Conservation (phyloP, 2,329 filamentous ascomycete species). For the Nannizziopsis barbatae region DNA sequence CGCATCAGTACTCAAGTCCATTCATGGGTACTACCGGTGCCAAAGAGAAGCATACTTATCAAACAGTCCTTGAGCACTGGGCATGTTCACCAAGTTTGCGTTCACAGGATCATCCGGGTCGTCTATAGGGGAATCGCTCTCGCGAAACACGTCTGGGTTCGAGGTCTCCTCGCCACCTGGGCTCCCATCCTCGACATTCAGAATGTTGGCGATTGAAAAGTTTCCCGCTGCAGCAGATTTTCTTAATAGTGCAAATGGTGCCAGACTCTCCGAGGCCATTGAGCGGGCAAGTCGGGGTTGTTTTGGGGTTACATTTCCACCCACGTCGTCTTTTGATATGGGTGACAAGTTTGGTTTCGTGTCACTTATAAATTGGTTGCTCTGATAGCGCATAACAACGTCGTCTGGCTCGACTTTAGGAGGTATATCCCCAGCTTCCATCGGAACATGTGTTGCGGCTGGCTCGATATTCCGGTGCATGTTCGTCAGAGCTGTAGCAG, state of each 20-base stretch:
- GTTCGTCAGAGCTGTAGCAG: not conserved
- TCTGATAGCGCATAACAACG: not conserved
- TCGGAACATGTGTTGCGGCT: not conserved
- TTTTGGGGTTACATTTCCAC: not conserved
- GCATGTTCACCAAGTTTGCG: conserved; percentile 20
- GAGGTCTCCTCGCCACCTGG: conserved; percentile 5
- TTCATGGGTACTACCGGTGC: not conserved
- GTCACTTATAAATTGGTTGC: not conserved
- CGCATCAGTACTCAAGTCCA: not conserved
- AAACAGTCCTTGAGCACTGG: conserved; percentile 23
- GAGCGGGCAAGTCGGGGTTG: not conserved
- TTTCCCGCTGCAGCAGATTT: conserved; percentile 21
- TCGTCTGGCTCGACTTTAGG: conserved; percentile 3
- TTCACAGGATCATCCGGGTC: conserved; percentile 23
- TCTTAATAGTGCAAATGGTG: conserved; percentile 15
- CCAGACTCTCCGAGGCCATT: conserved; percentile 14
- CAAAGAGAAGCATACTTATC: conserved; percentile 18
- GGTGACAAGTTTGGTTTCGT: not conserved
- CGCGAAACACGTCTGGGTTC: not conserved
- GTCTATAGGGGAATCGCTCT: conserved; percentile 7
- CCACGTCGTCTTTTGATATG: not conserved
- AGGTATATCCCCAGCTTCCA: not conserved
- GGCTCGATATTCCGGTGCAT: not conserved
- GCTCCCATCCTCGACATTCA: conserved; percentile 16
- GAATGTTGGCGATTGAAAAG: conserved; percentile 18